A percentile compares a stretch with the other conserved stretches of the same genome.
Evolutionary conservation across 2,329 filamentous ascomycete genomes (phyloP).

Genomic region (Plenodomus biglobosus): DNA sequence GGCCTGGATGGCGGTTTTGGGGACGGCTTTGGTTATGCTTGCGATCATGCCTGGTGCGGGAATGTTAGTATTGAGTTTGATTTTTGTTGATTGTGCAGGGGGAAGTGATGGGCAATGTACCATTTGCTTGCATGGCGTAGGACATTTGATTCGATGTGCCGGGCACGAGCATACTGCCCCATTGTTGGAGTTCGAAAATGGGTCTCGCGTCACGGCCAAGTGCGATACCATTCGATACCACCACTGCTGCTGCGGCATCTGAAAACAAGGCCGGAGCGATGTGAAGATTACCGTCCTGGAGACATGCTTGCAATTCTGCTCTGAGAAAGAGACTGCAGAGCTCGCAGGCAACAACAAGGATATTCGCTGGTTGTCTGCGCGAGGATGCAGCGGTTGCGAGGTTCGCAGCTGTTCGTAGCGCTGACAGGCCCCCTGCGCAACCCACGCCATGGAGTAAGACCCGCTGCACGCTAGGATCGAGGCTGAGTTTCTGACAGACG

Average conservation of each 20-base stretch:
- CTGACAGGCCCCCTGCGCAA: slow-evolving; percentile 44
- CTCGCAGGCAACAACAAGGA: slow-evolving; percentile 67
- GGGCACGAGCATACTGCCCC: slow-evolving; percentile 64
- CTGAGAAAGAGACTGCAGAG: slow-evolving; percentile 56
- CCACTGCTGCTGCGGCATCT: slow-evolving; percentile 67
- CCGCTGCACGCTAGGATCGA: slow-evolving; percentile 35
- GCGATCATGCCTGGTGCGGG: slow-evolving; percentile 19
- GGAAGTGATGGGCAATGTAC: slow-evolving; percentile 46
- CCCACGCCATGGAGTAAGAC: slow-evolving; percentile 44
- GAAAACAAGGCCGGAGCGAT: slow-evolving; percentile 70
- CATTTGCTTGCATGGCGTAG: slow-evolving; percentile 65
- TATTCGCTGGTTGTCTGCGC: slow-evolving; percentile 60
- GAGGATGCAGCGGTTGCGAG: slow-evolving; percentile 65
- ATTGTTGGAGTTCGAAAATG: slow-evolving; percentile 64
- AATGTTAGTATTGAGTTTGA: no score
- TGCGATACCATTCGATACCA: slow-evolving; percentile 66
- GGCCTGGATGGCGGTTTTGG: slow-evolving; percentile 16
- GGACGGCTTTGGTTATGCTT: slow-evolving; percentile 26
- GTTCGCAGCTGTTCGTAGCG: slow-evolving; percentile 57
- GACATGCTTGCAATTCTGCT: slow-evolving; percentile 65
- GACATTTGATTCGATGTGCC: slow-evolving; percentile 64
- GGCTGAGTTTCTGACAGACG: slow-evolving; percentile 37
- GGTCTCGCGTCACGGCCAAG: slow-evolving; percentile 35
- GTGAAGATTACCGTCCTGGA: slow-evolving; percentile 53
- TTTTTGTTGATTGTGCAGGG: no score